Percentiles rank a stretch among this genome's conserved stretches.
Evolutionary conservation across 2,329 filamentous ascomycete genomes (phyloP).

Genomic region (Fusarium tjaetaba): DNA sequence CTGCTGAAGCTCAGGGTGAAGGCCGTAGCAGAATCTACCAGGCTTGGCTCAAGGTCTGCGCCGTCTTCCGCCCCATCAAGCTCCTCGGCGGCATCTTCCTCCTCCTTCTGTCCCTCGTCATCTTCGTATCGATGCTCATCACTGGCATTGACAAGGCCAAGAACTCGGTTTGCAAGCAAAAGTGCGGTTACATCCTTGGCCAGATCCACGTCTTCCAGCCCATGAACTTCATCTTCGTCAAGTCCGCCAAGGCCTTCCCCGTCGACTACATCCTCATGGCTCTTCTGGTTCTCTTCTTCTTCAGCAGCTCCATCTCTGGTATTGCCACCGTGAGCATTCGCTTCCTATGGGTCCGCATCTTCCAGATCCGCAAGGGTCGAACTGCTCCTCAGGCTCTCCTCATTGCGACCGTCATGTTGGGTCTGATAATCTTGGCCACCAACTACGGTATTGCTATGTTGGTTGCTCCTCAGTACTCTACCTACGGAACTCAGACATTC

Average conservation of each 20-base stretch:
- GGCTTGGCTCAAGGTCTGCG: conserved; percentile 81
- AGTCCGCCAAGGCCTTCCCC: conserved; percentile 85
- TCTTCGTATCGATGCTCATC: conserved; percentile 93
- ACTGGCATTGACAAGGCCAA: conserved; percentile 96
- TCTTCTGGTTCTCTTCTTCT: conserved; percentile 85
- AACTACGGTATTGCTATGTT: conserved; percentile 95
- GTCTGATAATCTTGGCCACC: conserved; percentile 87
- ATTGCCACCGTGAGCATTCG: conserved; percentile 90
- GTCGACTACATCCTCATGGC: conserved; percentile 93
- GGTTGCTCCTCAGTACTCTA: conserved; percentile 94
- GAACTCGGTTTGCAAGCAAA: conserved; percentile 90
- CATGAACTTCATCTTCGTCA: conserved; percentile 83
- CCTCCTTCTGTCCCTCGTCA: conserved; percentile 75
- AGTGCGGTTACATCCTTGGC: conserved; percentile 91
- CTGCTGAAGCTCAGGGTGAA: conserved; percentile 82
- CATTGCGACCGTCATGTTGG: conserved; percentile 89
- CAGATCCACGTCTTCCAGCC: conserved; percentile 93
- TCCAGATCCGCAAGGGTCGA: conserved; percentile 87
- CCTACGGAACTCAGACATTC: conserved; percentile 93
- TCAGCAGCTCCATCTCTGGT: conserved; percentile 86
- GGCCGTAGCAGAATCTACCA: conserved; percentile 78
- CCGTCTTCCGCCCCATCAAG: conserved; percentile 87
- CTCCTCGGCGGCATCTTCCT: conserved; percentile 84
- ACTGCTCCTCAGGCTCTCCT: conserved; percentile 93
- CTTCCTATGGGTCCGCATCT: conserved; percentile 94